Base-by-base conservation (phyloP, 192 early-diverging fungal genomes). In the Podila epicladia region DNA sequence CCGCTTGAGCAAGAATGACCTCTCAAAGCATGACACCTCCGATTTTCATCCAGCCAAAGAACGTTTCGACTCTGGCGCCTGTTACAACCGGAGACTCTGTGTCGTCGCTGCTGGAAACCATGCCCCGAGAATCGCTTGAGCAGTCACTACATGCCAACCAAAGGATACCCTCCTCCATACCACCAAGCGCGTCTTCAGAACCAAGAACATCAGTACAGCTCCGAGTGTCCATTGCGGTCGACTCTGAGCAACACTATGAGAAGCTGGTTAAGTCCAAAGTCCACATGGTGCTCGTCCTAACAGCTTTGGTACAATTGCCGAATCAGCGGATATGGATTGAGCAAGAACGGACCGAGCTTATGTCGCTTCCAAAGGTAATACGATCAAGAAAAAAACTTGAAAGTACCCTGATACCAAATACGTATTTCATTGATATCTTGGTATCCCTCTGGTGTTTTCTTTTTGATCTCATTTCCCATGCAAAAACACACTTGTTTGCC, bases 301-400 rank as follows among this genome's bases (percentile, higher is more conserved):
- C 76, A 4, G 76, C 76, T 5, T 31, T 79, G 35, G 45, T 72
- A 15, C 64, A 60, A 19, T 24, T 58, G 31, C 65, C 76, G 57
- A 32, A 61, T 4, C 70, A 65, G 9, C 64, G 72, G 65, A 59
- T 41, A 15, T 79, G 76, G 76, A 24, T 72, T 8, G 76, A 79
- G 17, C 76, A 79, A 26, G 64, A 66, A 11, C 64, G 76, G 45
- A 79, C 76, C n/a, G 76, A 79, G 61, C 66, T 72, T 4, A 19
- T 79, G 51, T 55, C 65, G 26, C 32, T 79, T 11, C 61, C 62
- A 9, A 79, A 79, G 70, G 76, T 79, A 64, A 51, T 8, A 11
- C 19, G 8, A 28, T 28, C 31, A 41, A 26, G 51, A 33, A 37
- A 66, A 62, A 20, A 20, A 48, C 11, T 19, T 55, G 53, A 55